Conservation (phyloP, 257 asterid species). For the Capsicum pubescens region DNA sequence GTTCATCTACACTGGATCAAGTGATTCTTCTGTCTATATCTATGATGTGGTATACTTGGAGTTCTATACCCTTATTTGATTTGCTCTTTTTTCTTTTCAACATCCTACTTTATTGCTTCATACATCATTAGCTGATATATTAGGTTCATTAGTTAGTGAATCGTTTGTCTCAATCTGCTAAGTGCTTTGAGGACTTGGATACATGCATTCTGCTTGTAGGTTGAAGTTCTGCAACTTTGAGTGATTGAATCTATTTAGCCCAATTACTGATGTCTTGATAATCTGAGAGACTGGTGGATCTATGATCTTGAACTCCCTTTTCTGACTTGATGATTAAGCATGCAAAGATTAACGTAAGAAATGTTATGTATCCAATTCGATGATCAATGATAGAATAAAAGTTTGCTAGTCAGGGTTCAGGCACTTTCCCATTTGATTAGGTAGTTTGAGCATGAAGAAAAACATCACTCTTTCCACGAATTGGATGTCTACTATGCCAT, state of each 20-base stretch:
- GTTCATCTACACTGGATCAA: slow-evolving; percentile 90
- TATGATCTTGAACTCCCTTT: background rate
- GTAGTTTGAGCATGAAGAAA: slow-evolving; percentile 21
- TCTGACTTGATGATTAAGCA: slow-evolving; percentile 23
- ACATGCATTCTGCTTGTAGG: background rate
- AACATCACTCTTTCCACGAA: background rate
- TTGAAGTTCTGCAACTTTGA: background rate
- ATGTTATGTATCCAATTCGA: background rate
- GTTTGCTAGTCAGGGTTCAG: background rate
- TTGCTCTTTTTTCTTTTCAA: background rate
- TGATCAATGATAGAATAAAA: background rate
- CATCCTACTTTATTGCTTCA: slow-evolving; percentile 8
- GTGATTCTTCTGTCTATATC: slow-evolving; percentile 69
- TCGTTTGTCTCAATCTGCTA: background rate
- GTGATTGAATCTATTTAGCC: background rate
- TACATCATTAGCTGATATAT: slow-evolving; percentile 11
- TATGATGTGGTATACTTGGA: slow-evolving; percentile 77
- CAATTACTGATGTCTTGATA: background rate
- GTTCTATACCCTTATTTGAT: background rate
- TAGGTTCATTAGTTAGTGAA: slow-evolving; percentile 15
- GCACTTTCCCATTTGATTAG: background rate
- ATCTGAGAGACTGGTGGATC: background rate
- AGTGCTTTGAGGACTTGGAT: background rate
- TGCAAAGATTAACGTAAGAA: slow-evolving; percentile 1
- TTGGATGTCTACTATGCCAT: background rate